Evolutionary conservation across 352 stramenopile genomes (phyloP).

Genomic region (Phytophthora kernoviae): DNA sequence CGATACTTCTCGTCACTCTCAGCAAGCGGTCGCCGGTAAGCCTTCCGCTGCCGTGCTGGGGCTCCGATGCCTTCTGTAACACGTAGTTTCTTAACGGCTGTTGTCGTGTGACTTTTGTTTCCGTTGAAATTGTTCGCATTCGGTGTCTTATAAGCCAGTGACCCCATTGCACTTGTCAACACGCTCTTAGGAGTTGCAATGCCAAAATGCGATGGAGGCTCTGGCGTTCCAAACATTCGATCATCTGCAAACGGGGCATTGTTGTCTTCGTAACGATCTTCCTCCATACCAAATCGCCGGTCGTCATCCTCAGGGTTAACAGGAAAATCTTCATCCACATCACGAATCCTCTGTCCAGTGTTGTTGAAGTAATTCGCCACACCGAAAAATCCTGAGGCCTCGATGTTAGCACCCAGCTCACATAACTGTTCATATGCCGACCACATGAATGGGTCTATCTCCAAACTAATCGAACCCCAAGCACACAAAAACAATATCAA

Average conservation of each 20-base stretch:
- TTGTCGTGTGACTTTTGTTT: conserved; percentile 25
- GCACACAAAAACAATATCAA: conserved; percentile 4
- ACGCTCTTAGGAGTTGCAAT: conserved; percentile 30
- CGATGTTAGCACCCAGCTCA: conserved; percentile 86
- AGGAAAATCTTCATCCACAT: conserved; percentile 5
- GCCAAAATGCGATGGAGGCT: conserved; percentile 27
- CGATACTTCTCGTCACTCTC: conserved; percentile 63
- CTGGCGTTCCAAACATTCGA: conserved; percentile 36
- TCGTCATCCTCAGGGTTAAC: conserved; percentile 14
- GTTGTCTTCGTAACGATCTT: conserved; percentile 27
- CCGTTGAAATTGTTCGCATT: conserved; percentile 24
- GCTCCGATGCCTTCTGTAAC: conserved; percentile 36
- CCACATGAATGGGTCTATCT: conserved; percentile 93
- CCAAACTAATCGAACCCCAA: conserved; percentile 82
- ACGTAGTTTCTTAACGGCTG: conserved; percentile 63
- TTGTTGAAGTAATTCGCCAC: conserved; percentile 47
- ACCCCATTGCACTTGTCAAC: conserved; percentile 10
- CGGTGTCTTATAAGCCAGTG: conserved; percentile 44
- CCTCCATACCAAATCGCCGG: conserved; percentile 12
- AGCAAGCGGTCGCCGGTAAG: conserved; percentile 50
- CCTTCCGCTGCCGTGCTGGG: conserved; percentile 51
- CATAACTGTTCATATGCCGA: conserved; percentile 93
- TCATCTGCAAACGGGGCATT: conserved; percentile 25
- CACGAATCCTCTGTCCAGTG: conserved; percentile 10
- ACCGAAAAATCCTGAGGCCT: conserved; percentile 71